Evolutionary conservation across 352 stramenopile genomes (phyloP), one percentile per base, ranked within the genome.

Genomic region (Phytophthora capsici): DNA sequence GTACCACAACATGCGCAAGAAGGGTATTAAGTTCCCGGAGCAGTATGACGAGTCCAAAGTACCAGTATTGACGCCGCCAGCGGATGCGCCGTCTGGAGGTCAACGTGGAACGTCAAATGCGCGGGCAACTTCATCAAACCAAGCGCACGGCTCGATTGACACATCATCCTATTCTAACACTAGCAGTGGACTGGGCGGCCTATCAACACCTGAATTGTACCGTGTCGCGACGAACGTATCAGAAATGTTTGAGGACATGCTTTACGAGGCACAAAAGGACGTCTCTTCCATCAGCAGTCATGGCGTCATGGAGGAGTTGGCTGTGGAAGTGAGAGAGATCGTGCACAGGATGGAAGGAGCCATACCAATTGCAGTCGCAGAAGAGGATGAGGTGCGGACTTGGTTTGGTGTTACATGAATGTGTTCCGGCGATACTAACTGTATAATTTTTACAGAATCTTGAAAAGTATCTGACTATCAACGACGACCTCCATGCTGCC

Each of bases 211-310:
- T 14, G 80, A 93, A 36, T 68, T 91, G 6, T 88, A 77, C 48
- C 76, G 80, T 61, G 81, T 91, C 17, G 80, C 84, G 5, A 81
- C 71, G 6, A 91, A 89, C 54, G 75, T 91, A 37, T 58, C 69
- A 1, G 85, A 94, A 57, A 94, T 94, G 85, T 89, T 94, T 56
- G 85, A 94, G 34, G 85, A 94, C 61, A 92, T 94, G 85, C 64
- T 94, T 20, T 74, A 78, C 50, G 85, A 92, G 53, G 80, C 71
- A 0, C 74, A 84, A 56, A 91, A 87, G 54, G 49, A 78, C 10
- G 20, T 66, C 1, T 73, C 77, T 43, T 75, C 69, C 1, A 80
- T 88, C 6, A 64, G 54, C 4, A 78, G 68, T 23, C 67, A 75
- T 8, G 84, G 82, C 0, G 83, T 90, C 44, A 91, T 92, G 57